Evolutionary conservation across 306 rosid species (phyloP).

Genomic region (Rosa persica): DNA sequence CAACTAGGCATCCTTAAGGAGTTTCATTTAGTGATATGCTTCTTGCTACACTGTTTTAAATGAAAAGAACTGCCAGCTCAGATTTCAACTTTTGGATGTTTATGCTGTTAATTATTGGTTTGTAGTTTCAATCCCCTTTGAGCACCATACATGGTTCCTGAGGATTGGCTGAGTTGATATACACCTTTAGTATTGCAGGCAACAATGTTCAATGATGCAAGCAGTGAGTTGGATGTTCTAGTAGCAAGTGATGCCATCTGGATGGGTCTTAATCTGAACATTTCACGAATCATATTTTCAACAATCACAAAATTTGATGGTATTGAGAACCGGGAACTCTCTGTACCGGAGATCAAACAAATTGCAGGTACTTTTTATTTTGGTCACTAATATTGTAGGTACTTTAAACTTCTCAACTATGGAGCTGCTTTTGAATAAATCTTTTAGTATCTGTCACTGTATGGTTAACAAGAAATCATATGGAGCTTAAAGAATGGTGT

Average conservation of each 20-base stretch:
- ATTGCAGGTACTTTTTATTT: conserved; percentile 60
- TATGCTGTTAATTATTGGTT: conserved; percentile 25
- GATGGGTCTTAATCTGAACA: conserved; percentile 98
- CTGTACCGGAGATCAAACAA: conserved; percentile 85
- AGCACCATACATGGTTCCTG: conserved; percentile 10
- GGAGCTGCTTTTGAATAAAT: background rate
- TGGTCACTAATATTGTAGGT: background rate
- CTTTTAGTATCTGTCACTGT: background rate
- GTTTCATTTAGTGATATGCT: conserved; percentile 6
- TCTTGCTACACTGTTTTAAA: conserved; percentile 19
- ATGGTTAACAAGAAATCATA: background rate
- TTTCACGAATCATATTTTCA: conserved; percentile 93
- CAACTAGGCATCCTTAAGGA: conserved; percentile 12
- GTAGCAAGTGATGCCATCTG: conserved; percentile 97
- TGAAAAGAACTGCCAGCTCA: conserved; percentile 2
- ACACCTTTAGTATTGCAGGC: conserved; percentile 76
- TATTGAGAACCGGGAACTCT: conserved; percentile 62
- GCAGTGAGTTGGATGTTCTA: conserved; percentile 90
- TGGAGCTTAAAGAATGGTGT: background rate
- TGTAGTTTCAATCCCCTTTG: conserved; percentile 12
- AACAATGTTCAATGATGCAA: conserved; percentile 78
- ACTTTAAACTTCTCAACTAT: background rate
- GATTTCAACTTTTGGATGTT: conserved; percentile 8
- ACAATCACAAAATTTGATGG: conserved; percentile 84
- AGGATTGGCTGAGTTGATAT: conserved; percentile 38